Conservation (phyloP, 129 eudicot genomes). For the Cynara cardunculus region DNA sequence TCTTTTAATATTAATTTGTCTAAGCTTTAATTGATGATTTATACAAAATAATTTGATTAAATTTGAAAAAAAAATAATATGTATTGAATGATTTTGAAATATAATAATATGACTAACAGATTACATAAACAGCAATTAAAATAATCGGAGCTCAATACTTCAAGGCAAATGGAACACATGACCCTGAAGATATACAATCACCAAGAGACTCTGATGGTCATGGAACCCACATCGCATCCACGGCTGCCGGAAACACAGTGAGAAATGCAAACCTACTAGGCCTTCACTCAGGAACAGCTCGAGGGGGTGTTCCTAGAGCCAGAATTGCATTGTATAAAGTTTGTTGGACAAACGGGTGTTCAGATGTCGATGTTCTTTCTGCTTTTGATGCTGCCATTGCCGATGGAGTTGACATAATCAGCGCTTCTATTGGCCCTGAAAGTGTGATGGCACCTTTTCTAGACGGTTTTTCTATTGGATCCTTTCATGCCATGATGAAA, state of each 20-base stretch:
- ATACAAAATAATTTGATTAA: too few relatives aligned
- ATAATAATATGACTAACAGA: background rate
- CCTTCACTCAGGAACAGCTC: slow-evolving; percentile 33
- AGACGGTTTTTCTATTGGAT: slow-evolving; percentile 43
- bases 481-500: slow-evolving; percentile 28
- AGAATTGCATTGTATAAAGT: too few relatives aligned
- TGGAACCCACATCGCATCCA: slow-evolving; percentile 30
- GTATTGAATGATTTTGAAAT: background rate
- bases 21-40: too few relatives aligned
- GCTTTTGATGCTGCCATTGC: slow-evolving; percentile 39
- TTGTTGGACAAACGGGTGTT: slow-evolving; percentile 15
- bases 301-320: slow-evolving; percentile 27
- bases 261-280: slow-evolving; percentile 26
- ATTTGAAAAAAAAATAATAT: background rate
- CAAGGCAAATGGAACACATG: background rate
- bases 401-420: background rate
- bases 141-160: slow-evolving; percentile 33
- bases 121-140: slow-evolving; percentile 18
- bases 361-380: slow-evolving; percentile 17
- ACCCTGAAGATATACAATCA: background rate
- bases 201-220: background rate
- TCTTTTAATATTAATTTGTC: too few relatives aligned
- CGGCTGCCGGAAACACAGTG: slow-evolving; percentile 30
- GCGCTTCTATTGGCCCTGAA: background rate
- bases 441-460: background rate